A percentile compares a stretch with the other conserved stretches of the same genome.
phyloP scores from a whole-genome alignment of 1,284 basidiomycete genomes.

The Vanrija sp. region DNA sequence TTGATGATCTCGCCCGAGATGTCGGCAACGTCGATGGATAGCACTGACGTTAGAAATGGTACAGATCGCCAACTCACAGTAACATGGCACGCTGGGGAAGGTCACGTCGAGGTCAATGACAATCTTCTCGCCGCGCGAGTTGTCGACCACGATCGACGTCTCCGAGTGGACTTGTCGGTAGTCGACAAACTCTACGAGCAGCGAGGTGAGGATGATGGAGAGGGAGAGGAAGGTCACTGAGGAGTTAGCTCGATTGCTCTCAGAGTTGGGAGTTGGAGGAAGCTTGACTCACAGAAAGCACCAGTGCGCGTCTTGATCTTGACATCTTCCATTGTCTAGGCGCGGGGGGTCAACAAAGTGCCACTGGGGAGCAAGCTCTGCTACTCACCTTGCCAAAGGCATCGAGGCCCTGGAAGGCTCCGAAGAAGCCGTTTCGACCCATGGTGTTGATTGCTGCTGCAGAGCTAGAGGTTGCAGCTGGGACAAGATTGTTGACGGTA shows the following conservation, averaged over 20 bases:
- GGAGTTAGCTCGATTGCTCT: conserved; percentile 7
- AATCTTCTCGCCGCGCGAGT: conserved; percentile 88
- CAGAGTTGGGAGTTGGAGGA: too few species aligned
- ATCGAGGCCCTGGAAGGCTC: conserved; percentile 60
- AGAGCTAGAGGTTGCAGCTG: too few species aligned
- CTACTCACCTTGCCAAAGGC: conserved; percentile 89
- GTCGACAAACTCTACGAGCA: conserved; percentile 90
- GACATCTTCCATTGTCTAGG: conserved; percentile 91
- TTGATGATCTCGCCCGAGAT: conserved; percentile 92
- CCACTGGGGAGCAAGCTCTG: background rate
- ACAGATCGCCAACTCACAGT: conserved; percentile 60
- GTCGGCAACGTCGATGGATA: conserved; percentile 96
- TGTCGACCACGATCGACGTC: conserved; percentile 87
- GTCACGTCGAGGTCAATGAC: conserved; percentile 89
- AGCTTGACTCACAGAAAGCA: conserved; percentile 65
- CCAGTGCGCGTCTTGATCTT: conserved; percentile 95
- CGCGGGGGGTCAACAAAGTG: conserved; percentile 4
- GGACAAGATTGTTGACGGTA: background rate
- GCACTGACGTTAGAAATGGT: conserved; percentile 56
- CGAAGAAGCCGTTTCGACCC: conserved; percentile 49
- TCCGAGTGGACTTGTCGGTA: conserved; percentile 82
- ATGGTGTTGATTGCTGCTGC: conserved; percentile 16
- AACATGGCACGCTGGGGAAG: conserved; percentile 96
- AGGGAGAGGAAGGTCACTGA: conserved; percentile 88
- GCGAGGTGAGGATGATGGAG: conserved; percentile 85